phyloP scores from a whole-genome alignment of 2,329 filamentous ascomycete species.

The Colletotrichum phormii region DNA sequence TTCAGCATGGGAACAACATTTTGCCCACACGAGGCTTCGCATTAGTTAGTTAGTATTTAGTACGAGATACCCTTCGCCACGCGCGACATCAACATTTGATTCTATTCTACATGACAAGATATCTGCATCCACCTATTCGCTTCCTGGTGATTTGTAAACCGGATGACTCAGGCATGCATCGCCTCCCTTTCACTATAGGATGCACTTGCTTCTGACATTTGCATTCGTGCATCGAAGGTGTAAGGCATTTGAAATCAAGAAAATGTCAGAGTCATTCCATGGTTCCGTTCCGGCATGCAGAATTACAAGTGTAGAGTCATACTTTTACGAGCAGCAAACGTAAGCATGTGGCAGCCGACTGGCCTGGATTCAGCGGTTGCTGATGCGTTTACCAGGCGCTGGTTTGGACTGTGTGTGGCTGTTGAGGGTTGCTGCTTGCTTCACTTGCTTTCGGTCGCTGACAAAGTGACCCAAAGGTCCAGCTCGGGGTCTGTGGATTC shows the following conservation, averaged over 20 bases:
- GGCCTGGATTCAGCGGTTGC: not conserved
- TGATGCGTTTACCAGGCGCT: not conserved
- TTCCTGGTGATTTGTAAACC: not conserved
- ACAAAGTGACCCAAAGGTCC: not conserved
- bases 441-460: not conserved
- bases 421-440: not conserved
- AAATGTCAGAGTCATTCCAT: slow-evolving; percentile 3
- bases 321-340: not conserved
- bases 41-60: slow-evolving; percentile 26
- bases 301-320: slow-evolving; percentile 1
- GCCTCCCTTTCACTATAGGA: not conserved
- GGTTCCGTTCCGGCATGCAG: not conserved
- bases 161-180: not conserved
- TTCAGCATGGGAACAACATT: not conserved
- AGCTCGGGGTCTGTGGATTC: too few species aligned
- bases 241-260: slow-evolving; percentile 2
- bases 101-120: slow-evolving; percentile 8
- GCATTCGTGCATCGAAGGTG: not conserved
- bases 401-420: not conserved
- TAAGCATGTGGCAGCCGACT: slow-evolving; percentile 16
- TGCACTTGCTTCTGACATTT: not conserved
- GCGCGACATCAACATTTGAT: slow-evolving; percentile 33
- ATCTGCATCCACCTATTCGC: not conserved
- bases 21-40: slow-evolving; percentile 20
- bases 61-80: slow-evolving; percentile 36